Conservation (phyloP, 495 filamentous ascomycete genomes). For the Cercophora samala region DNA sequence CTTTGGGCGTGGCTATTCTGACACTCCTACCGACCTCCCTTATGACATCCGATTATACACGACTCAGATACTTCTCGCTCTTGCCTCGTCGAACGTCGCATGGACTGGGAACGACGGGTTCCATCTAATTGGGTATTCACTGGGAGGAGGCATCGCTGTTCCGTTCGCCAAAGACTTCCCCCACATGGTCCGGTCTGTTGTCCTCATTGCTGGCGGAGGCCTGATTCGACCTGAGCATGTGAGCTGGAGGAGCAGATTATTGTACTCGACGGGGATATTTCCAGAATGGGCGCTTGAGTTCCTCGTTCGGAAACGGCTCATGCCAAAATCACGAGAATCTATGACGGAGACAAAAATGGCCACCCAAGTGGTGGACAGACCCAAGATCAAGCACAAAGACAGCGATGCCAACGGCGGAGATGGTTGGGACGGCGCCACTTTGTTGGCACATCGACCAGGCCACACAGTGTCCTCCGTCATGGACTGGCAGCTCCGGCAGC, state of each 20-base stretch:
- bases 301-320: conserved; percentile 55
- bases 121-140: conserved; percentile 74
- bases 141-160: conserved; percentile 74
- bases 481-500: conserved; percentile 54
- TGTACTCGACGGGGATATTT: conserved; percentile 42
- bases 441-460: conserved; percentile 37
- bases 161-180: conserved; percentile 70
- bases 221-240: conserved; percentile 43
- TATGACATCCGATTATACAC: conserved; percentile 71
- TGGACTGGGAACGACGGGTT: conserved; percentile 54
- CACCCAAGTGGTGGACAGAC: conserved; percentile 24
- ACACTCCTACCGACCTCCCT: conserved; percentile 60
- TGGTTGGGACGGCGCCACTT: conserved; percentile 39
- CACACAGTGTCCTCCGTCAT: conserved; percentile 46
- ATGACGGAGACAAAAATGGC: conserved; percentile 32
- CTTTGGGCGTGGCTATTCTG: conserved; percentile 78
- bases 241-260: conserved; percentile 37
- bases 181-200: conserved; percentile 61
- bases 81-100: conserved; percentile 59
- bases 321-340: conserved; percentile 22
- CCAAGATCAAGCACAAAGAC: conserved; percentile 20
- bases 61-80: conserved; percentile 66
- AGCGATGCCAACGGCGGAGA: conserved; percentile 39
- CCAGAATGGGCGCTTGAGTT: conserved; percentile 55
- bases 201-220: conserved; percentile 73